A percentile compares a stretch with the other conserved stretches of the same genome.
These are phyloP conservation scores for Trichoderma sp. DNA, from an alignment of 2,329 filamentous ascomycete species.

Conservation along the genomic window DNA sequence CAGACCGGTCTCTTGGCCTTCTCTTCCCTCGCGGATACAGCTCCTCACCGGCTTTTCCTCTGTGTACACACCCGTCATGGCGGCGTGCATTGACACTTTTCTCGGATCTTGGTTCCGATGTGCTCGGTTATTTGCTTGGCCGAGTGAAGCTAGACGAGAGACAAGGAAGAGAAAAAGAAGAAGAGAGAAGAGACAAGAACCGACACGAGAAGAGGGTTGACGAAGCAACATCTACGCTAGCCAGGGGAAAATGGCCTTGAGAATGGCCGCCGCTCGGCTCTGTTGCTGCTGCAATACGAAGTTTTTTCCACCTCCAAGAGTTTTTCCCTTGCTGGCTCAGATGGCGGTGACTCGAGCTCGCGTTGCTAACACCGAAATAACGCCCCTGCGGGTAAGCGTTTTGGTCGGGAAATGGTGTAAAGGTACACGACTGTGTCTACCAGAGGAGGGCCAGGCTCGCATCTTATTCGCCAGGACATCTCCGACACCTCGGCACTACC, in stretches of 20 bases:
- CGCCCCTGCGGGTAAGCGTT: slow-evolving; percentile 11
- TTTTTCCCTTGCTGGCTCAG: not conserved
- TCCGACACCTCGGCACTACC: not conserved
- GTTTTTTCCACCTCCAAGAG: not conserved
- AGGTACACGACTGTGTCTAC: not conserved
- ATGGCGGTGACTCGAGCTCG: not conserved
- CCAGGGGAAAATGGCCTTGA: not conserved
- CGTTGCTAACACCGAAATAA: not conserved
- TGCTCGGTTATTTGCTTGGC: not conserved
- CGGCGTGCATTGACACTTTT: not conserved
- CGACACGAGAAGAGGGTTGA: not conserved
- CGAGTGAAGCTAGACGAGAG: not conserved
- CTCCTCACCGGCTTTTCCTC: slow-evolving; percentile 18
- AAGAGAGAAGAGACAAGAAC: not conserved
- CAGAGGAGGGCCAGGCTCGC: not conserved
- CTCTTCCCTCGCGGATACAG: not conserved
- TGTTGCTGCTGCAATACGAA: not conserved
- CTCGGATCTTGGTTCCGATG: not conserved
- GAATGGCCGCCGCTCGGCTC: not conserved
- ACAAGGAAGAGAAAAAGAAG: not conserved
- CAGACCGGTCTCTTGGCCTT: not conserved
- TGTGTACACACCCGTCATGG: slow-evolving; percentile 1
- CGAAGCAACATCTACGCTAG: not conserved
- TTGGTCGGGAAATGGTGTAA: not conserved
- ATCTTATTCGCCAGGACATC: not conserved